A percentile compares a stretch with the other conserved stretches of the same genome.
Evolutionary conservation across 2,329 filamentous ascomycete genomes (phyloP).

Genomic region (Xylariaceae sp.): DNA sequence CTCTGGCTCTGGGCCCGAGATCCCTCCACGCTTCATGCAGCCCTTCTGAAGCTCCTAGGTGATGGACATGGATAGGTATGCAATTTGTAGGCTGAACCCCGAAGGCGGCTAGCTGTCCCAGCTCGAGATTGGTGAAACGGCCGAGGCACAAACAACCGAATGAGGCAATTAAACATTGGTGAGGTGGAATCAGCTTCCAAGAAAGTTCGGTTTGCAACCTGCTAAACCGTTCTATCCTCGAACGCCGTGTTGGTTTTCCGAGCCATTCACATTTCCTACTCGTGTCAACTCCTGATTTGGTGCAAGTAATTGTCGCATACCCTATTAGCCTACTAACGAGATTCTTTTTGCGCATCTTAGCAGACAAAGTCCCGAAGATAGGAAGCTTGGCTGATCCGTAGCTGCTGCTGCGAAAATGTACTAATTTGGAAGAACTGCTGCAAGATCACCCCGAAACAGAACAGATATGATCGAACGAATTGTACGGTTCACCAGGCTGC

Average conservation of each 20-base stretch:
- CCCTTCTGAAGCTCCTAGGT: neutral
- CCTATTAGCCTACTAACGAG: conserved; percentile 24
- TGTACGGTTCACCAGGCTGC: neutral
- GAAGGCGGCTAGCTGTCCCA: neutral
- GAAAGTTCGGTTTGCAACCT: neutral
- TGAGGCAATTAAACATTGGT: neutral
- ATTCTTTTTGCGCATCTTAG: neutral
- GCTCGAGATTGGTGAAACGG: neutral
- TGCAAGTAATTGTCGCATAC: conserved; percentile 22
- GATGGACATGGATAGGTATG: neutral
- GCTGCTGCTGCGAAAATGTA: neutral
- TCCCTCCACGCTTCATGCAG: neutral
- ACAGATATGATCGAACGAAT: conserved; percentile 1
- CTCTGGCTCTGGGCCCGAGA: neutral
- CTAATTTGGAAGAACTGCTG: neutral
- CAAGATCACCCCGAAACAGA: conserved; percentile 2
- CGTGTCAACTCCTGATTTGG: conserved; percentile 25
- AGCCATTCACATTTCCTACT: conserved; percentile 19
- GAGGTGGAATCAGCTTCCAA: neutral
- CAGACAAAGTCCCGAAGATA: neutral
- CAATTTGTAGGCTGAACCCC: neutral
- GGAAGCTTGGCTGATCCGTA: neutral
- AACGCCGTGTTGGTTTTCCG: conserved; percentile 15
- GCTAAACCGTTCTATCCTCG: neutral
- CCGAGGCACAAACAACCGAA: neutral